Evolutionary conservation across 2,329 filamentous ascomycete species (phyloP).

Genomic region (Fusarium beomiforme): DNA sequence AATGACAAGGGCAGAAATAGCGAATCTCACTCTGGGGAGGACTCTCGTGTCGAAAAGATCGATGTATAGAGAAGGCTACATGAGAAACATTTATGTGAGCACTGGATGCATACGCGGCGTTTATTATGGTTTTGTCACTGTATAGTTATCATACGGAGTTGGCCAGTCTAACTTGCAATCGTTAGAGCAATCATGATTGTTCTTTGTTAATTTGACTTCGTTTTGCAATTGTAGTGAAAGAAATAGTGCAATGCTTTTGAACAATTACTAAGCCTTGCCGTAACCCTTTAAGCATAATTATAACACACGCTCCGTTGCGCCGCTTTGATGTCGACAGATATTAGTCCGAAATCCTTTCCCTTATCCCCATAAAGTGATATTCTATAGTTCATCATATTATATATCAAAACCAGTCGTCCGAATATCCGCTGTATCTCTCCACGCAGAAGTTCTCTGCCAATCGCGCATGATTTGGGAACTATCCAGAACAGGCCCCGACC

Average conservation of each 20-base stretch:
- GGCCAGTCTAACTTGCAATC: background rate
- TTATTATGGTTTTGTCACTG: slow-evolving; percentile 15
- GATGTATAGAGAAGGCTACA: slow-evolving; percentile 18
- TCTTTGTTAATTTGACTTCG: background rate
- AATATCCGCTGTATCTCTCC: background rate
- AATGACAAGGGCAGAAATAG: slow-evolving; percentile 38
- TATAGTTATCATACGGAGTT: slow-evolving; percentile 14
- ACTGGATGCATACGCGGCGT: slow-evolving; percentile 28
- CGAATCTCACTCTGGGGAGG: slow-evolving; percentile 35
- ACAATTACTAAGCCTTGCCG: too few relatives aligned
- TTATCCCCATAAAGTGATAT: too few relatives aligned
- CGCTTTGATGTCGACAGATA: background rate
- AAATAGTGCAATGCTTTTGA: background rate
- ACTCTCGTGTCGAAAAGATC: slow-evolving; percentile 27
- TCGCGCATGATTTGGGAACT: background rate
- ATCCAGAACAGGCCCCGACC: background rate
- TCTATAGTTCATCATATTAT: background rate
- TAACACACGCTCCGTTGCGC: too few relatives aligned
- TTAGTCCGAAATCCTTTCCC: background rate
- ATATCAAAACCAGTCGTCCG: background rate
- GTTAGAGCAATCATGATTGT: slow-evolving; percentile 21
- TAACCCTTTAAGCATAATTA: background rate
- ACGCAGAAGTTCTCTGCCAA: background rate
- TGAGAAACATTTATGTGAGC: background rate
- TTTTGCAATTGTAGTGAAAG: background rate